Conservation (phyloP, 495 filamentous ascomycete species). For the Trichoderma asperelloides region DNA sequence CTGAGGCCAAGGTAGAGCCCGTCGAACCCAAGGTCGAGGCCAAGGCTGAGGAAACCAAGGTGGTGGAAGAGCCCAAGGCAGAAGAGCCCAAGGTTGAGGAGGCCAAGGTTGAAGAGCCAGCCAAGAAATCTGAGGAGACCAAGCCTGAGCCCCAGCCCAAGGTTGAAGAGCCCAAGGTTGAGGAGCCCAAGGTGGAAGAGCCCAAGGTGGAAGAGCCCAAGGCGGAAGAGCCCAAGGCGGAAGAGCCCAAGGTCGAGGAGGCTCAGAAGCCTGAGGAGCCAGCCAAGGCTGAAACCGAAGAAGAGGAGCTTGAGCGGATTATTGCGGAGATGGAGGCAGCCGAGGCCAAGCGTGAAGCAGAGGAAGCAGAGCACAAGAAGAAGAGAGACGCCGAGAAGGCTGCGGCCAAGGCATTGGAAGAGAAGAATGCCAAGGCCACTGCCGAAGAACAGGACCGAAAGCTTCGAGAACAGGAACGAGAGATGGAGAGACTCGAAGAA, state of each 20-base stretch:
- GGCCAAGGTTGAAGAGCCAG: slow-evolving; percentile 22
- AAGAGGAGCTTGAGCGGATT: slow-evolving; percentile 34
- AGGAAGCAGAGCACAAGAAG: slow-evolving; percentile 24
- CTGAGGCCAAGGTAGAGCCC: slow-evolving; percentile 28
- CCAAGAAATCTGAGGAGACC: slow-evolving; percentile 11
- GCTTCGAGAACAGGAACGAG: slow-evolving; percentile 23
- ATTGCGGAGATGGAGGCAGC: slow-evolving; percentile 45
- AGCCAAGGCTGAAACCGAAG: slow-evolving; percentile 20
- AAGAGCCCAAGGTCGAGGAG: slow-evolving; percentile 23
- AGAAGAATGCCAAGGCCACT: slow-evolving; percentile 30
- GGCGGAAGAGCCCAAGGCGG: slow-evolving; percentile 19
- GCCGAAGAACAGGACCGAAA: slow-evolving; percentile 28
- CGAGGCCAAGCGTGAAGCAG: slow-evolving; percentile 38
- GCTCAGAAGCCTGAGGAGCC: slow-evolving; percentile 26
- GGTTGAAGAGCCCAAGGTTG: slow-evolving; percentile 21
- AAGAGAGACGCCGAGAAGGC: slow-evolving; percentile 30
- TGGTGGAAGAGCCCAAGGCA: slow-evolving; percentile 17
- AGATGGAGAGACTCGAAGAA: slow-evolving; percentile 50
- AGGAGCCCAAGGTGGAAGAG: slow-evolving; percentile 31
- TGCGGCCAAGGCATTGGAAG: slow-evolving; percentile 30
- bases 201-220: slow-evolving; percentile 24
- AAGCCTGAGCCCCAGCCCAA: neutral
- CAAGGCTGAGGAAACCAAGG: slow-evolving; percentile 33
- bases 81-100: slow-evolving; percentile 25
- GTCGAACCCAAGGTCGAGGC: slow-evolving; percentile 33